Conservation (phyloP, 495 filamentous ascomycete genomes). For the Pseudomonodictys pantanalensis region DNA sequence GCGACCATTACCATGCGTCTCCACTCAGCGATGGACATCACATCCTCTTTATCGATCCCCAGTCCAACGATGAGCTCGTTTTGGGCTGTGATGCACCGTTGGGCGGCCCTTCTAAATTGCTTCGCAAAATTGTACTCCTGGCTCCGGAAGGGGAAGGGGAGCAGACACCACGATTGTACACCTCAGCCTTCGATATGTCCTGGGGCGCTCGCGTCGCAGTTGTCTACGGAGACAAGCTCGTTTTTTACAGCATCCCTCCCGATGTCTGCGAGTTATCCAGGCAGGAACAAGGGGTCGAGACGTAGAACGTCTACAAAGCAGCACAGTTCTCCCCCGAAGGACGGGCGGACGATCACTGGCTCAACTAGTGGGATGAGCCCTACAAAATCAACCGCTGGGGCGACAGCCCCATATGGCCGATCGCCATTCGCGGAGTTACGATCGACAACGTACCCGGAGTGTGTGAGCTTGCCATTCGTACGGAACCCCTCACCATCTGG, state of each 20-base stretch:
- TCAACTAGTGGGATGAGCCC: constrained; percentile 22
- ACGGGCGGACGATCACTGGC: constrained; percentile 21
- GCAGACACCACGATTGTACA: constrained; percentile 47
- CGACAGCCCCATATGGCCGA: constrained; percentile 22
- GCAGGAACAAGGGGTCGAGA: constrained; percentile 25
- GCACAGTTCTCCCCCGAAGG: constrained; percentile 6
- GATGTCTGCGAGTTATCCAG: constrained; percentile 50
- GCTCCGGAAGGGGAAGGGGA: constrained; percentile 35
- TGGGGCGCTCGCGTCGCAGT: constrained; percentile 64
- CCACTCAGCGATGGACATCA: constrained; percentile 69
- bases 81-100: constrained; percentile 66
- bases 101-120: constrained; percentile 52
- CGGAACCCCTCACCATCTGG: constrained; percentile 30
- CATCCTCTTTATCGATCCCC: constrained; percentile 67
- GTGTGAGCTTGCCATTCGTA: constrained; percentile 27
- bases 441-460: constrained; percentile 21
- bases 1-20: constrained; percentile 65
- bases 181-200: constrained; percentile 56
- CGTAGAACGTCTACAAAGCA: constrained; percentile 16
- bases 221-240: constrained; percentile 53
- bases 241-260: constrained; percentile 61
- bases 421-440: constrained; percentile 19
- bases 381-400: not conserved
- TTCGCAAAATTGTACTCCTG: constrained; percentile 48
- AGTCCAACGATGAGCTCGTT: constrained; percentile 56